Base-by-base conservation (phyloP, 768 basidiomycete species). In the Coprinellus aureogranulatus region DNA sequence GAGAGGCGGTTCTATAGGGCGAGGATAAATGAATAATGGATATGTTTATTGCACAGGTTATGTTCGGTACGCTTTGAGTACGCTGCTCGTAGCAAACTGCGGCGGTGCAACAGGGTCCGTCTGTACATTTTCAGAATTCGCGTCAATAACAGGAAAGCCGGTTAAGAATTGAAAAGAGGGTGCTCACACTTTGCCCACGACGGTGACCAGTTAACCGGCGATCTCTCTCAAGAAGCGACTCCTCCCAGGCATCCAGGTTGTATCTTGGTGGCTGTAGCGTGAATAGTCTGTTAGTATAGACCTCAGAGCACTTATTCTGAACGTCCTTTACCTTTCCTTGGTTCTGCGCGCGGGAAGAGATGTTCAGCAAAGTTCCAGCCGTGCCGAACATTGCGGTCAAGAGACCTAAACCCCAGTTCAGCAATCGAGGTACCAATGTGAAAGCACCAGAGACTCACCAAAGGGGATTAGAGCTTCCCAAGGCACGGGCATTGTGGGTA, bases 401-500 rank as follows among this genome's bases (percentile, higher is more conserved):
- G 57, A 96, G 85, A 74, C 86, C 92, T 95, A 25, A n/a, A n/a
- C n/a, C 16, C 31, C n/a, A 50, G 22, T 28, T n/a, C 34, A 34
- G 34, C 6, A 34, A 34, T n/a, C n/a, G n/a, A n/a, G n/a, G 14
- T 6, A 34, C 14, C 34, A 6, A 6, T 34, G 34, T 6, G 34
- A 34, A 6, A 34, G 6, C 14, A 14, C 34, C 14, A 34, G 14
- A 34, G 34, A 50, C 68, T 41, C 60, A 94, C 95, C 95, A 68
- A 95, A 94, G 47, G 95, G 95, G 78, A 98, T 91, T 65, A 98
- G 83, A 52, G 95, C 94, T 78, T 98, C 94, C 89, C 91, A 98
- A 64, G 94, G 95, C 65, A 97, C 88, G 55, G 95, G 95, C 95
- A 96, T 96, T 70, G 54, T 59, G 42, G 51, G 27, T 27, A 39